Evolutionary conservation across 2,329 filamentous ascomycete species (phyloP).

Genomic region (Chaetomium globosum): DNA sequence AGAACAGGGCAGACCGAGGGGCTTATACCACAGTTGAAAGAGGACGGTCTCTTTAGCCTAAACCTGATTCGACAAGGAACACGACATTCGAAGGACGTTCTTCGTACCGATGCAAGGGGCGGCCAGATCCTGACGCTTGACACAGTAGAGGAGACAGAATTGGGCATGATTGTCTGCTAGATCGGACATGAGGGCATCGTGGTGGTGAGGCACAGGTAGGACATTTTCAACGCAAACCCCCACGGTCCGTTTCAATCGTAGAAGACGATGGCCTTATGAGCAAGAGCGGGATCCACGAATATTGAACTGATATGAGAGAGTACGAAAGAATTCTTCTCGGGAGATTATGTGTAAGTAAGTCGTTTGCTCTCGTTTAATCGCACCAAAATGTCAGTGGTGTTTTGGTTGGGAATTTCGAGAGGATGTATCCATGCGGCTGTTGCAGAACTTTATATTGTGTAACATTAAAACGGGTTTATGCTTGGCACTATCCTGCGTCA

Average conservation of each 20-base stretch:
- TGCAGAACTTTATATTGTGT: neutral
- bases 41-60: slow-evolving; percentile 31
- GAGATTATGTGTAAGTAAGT: neutral
- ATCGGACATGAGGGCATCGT: neutral
- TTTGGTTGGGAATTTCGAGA: neutral
- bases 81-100: slow-evolving; percentile 2
- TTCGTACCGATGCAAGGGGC: slow-evolving; percentile 13
- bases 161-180: neutral
- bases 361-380: neutral
- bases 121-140: neutral
- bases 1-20: slow-evolving; percentile 28
- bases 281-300: neutral
- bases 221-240: neutral
- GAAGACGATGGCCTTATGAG: neutral
- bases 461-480: neutral
- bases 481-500: neutral
- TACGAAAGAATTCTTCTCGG: neutral
- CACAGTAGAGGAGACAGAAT: neutral
- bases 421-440: neutral
- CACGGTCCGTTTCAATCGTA: neutral
- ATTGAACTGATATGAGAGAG: neutral
- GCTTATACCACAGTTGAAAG: slow-evolving; percentile 26
- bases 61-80: slow-evolving; percentile 20
- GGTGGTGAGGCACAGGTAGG: neutral
- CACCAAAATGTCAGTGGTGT: neutral